These are phyloP conservation scores for Fraxinus excelsior DNA, from an alignment of 257 asterid species.

Conservation along the genomic window DNA sequence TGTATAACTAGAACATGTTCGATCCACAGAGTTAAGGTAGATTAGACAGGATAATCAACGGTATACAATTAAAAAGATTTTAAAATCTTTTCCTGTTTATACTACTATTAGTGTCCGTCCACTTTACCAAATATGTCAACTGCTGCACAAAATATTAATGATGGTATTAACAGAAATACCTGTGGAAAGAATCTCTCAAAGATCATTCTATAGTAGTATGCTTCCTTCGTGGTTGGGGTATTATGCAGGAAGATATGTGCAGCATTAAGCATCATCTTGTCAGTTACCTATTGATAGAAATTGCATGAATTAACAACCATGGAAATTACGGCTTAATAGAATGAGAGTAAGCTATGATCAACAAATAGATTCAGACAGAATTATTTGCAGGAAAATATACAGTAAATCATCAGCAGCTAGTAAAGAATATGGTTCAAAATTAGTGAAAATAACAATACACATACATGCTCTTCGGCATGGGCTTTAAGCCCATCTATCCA, in stretches of 20 bases:
- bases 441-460: slow-evolving; percentile 4
- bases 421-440: background rate
- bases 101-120: background rate
- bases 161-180: slow-evolving; percentile 40
- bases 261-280: slow-evolving; percentile 90
- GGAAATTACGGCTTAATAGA: background rate
- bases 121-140: background rate
- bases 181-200: slow-evolving; percentile 96
- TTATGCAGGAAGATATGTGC: slow-evolving; percentile 79
- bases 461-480: slow-evolving; percentile 79
- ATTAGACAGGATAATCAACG: background rate
- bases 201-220: slow-evolving; percentile 83
- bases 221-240: slow-evolving; percentile 90
- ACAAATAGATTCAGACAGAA: background rate
- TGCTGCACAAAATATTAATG: background rate
- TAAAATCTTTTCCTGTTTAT: background rate
- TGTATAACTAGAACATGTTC: background rate
- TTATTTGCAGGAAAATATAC: background rate
- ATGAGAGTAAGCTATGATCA: background rate
- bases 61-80: background rate
- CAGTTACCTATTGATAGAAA: slow-evolving; percentile 56
- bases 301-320: background rate
- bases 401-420: background rate
- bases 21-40: background rate
- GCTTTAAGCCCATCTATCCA: slow-evolving; percentile 99